A percentile compares a stretch with the other conserved stretches of the same genome.
phyloP scores from a whole-genome alignment of 164 flowering plant species.

The Chloranthus sessilifolius region DNA sequence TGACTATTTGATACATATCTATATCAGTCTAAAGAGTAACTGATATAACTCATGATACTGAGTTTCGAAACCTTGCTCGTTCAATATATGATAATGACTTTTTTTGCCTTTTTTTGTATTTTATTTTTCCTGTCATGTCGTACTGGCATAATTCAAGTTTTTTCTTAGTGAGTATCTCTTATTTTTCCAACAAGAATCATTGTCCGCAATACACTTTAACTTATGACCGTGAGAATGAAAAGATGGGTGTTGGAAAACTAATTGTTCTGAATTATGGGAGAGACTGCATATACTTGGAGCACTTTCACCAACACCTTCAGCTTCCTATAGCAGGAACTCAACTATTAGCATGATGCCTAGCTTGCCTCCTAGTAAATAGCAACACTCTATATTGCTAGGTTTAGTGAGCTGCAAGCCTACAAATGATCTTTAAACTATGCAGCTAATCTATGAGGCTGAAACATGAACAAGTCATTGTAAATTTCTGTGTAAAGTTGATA shows the following conservation, averaged over 20 bases:
- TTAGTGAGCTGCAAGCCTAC: not conserved
- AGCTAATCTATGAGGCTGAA: too few relatives aligned
- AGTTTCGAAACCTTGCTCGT: too few relatives aligned
- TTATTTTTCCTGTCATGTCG: too few relatives aligned
- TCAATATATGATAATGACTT: too few relatives aligned
- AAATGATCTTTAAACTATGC: not conserved
- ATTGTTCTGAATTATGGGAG: constrained; percentile 90
- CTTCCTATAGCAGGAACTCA: constrained; percentile 24
- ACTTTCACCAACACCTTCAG: constrained; percentile 39
- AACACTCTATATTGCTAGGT: constrained; percentile 6
- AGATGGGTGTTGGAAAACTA: constrained; percentile 93
- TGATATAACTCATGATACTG: too few relatives aligned
- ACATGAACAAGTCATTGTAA: not conserved
- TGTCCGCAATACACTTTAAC: constrained; percentile 89
- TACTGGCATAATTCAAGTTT: not conserved
- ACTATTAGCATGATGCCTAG: constrained; percentile 32
- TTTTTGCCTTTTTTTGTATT: too few relatives aligned
- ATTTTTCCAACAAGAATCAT: constrained; percentile 56
- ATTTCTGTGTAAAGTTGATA: not conserved
- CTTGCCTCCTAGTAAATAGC: constrained; percentile 35
- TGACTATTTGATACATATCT: not conserved
- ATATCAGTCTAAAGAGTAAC: not conserved
- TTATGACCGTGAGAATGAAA: constrained; percentile 82
- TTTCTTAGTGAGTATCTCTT: not conserved
- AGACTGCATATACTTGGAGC: constrained; percentile 42